phyloP scores from a whole-genome alignment of 108 stramenopile genomes.

The Discostella pseudostelligera region DNA sequence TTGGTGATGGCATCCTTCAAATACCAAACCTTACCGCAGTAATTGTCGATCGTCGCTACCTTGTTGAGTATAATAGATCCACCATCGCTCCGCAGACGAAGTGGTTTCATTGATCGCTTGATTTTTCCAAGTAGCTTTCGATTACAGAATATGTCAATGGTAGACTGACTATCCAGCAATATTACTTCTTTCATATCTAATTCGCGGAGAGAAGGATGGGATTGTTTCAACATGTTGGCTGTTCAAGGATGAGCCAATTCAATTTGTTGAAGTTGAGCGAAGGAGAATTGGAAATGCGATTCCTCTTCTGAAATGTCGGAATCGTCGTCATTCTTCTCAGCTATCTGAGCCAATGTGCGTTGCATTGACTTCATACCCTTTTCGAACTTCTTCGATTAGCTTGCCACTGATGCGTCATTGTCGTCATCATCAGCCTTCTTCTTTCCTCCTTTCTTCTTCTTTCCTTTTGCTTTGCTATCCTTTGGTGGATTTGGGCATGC shows the following conservation, averaged over 20 bases:
- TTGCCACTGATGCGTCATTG: neutral
- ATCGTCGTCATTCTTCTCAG: neutral
- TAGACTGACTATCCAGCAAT: slow-evolving; percentile 15
- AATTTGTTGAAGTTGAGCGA: too few species aligned
- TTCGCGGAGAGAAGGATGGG: neutral
- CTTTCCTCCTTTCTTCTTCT: neutral
- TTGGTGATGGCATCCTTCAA: slow-evolving; percentile 6
- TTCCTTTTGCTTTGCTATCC: too few species aligned
- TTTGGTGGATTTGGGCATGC: neutral
- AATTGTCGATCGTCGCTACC: neutral
- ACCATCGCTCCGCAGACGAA: neutral
- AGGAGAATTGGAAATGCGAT: slow-evolving; percentile 12
- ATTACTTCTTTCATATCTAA: neutral
- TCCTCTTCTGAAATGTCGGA: neutral
- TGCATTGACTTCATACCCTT: slow-evolving; percentile 7
- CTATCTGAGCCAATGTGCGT: neutral
- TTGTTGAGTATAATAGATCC: neutral
- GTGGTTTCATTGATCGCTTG: neutral
- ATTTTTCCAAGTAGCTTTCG: neutral
- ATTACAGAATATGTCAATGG: slow-evolving; percentile 12
- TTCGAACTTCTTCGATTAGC: neutral
- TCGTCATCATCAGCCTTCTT: slow-evolving; percentile 7
- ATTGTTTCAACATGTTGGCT: neutral
- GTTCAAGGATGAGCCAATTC: neutral
- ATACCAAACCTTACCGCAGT: neutral